These are phyloP conservation scores for Cordyceps cateniannulata DNA, from an alignment of 2,329 filamentous ascomycete species.

Conservation along the genomic window DNA sequence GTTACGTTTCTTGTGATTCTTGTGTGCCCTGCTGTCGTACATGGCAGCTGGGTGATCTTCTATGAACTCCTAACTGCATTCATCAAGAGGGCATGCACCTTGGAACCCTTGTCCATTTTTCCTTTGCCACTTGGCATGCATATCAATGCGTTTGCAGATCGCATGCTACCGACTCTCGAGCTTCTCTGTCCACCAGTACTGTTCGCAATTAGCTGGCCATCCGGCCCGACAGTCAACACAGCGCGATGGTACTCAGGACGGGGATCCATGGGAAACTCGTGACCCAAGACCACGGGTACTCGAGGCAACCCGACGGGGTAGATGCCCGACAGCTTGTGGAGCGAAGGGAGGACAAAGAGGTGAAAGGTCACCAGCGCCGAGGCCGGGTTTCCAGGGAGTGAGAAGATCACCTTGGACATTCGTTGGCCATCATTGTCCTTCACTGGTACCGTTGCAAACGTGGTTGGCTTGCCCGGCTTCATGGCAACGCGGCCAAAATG, in stretches of 20 bases:
- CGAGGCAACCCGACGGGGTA: slow-evolving; percentile 61
- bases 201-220: slow-evolving; percentile 64
- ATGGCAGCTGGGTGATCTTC: background rate
- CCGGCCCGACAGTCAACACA: slow-evolving; percentile 56
- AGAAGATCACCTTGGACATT: slow-evolving; percentile 70
- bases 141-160: slow-evolving; percentile 79
- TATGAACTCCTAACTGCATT: slow-evolving; percentile 33
- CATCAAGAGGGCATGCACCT: slow-evolving; percentile 77
- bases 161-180: slow-evolving; percentile 81
- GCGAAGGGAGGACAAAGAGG: slow-evolving; percentile 81
- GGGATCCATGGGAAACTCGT: slow-evolving; percentile 69
- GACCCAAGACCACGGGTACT: slow-evolving; percentile 63
- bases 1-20: background rate
- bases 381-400: slow-evolving; percentile 88
- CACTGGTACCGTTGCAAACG: slow-evolving; percentile 80
- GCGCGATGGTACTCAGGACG: slow-evolving; percentile 90
- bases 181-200: slow-evolving; percentile 91
- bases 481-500: slow-evolving; percentile 95
- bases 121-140: slow-evolving; percentile 63
- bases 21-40: background rate
- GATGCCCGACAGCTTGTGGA: slow-evolving; percentile 72
- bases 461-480: slow-evolving; percentile 98
- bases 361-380: slow-evolving; percentile 90
- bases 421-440: slow-evolving; percentile 54
- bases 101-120: slow-evolving; percentile 59